Evolutionary conservation across 2,329 filamentous ascomycete genomes (phyloP).

Genomic region (Diaporthe sp.): DNA sequence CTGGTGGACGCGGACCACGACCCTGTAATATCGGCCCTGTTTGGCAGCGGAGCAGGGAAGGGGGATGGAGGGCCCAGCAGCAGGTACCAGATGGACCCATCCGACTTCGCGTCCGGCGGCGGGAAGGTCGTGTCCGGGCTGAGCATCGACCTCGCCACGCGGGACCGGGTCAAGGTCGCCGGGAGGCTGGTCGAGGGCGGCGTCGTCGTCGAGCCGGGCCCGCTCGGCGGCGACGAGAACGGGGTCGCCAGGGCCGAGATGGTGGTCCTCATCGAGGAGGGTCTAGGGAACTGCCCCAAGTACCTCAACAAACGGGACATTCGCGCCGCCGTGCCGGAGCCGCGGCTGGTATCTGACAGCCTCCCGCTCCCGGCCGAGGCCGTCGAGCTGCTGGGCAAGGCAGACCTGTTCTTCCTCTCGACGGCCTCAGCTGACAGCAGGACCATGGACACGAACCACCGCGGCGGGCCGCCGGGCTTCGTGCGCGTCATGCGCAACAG

Average conservation of each 20-base stretch:
- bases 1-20: conserved; percentile 74
- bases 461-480: conserved; percentile 82
- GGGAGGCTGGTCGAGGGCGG: conserved; percentile 78
- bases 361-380: conserved; percentile 66
- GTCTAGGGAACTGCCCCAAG: conserved; percentile 88
- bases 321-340: conserved; percentile 64
- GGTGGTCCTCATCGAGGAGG: conserved; percentile 78
- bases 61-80: conserved; percentile 55
- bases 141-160: conserved; percentile 75
- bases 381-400: conserved; percentile 69
- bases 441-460: conserved; percentile 88
- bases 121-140: conserved; percentile 62
- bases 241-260: conserved; percentile 61
- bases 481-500: conserved; percentile 75
- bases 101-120: conserved; percentile 52
- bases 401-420: conserved; percentile 85
- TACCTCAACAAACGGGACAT: conserved; percentile 85
- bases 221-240: conserved; percentile 46
- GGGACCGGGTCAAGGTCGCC: conserved; percentile 81
- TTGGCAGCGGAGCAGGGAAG: conserved; percentile 53
- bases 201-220: conserved; percentile 54
- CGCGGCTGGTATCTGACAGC: conserved; percentile 55
- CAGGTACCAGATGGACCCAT: conserved; percentile 56
- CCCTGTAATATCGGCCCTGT: conserved; percentile 77
- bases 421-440: conserved; percentile 67